These are phyloP conservation scores for Talaromyces piceae DNA, from an alignment of 2,329 filamentous ascomycete genomes.

Conservation along the genomic window DNA sequence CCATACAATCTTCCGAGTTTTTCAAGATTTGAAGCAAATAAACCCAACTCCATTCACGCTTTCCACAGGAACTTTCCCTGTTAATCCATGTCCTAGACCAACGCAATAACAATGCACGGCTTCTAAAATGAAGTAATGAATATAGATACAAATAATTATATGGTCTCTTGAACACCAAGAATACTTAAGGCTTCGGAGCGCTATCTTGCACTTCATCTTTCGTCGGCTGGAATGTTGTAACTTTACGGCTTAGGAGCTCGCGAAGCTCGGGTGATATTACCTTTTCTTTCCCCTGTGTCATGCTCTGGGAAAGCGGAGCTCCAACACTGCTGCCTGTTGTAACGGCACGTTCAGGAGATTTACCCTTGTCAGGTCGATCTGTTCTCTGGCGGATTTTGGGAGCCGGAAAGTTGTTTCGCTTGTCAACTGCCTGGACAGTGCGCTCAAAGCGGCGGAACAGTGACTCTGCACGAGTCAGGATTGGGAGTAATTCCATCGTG, in stretches of 20 bases:
- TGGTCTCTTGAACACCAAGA: background rate
- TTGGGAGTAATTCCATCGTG: slow-evolving; percentile 83
- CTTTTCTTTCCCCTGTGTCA: slow-evolving; percentile 32
- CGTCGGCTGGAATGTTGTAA: background rate
- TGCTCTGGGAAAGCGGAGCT: slow-evolving; percentile 17
- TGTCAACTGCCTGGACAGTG: slow-evolving; percentile 84
- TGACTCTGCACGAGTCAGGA: slow-evolving; percentile 77
- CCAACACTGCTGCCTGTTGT: slow-evolving; percentile 14
- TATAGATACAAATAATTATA: background rate
- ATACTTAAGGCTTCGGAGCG: background rate
- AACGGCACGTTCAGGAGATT: slow-evolving; percentile 20
- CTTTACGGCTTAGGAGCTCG: slow-evolving; percentile 51
- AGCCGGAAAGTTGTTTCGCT: slow-evolving; percentile 75
- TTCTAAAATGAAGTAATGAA: background rate
- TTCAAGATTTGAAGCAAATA: background rate
- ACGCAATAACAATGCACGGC: background rate
- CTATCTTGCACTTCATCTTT: background rate
- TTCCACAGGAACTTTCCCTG: background rate
- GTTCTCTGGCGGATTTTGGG: slow-evolving; percentile 45
- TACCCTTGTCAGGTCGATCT: slow-evolving; percentile 24
- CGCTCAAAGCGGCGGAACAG: slow-evolving; percentile 84
- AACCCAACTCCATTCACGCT: background rate
- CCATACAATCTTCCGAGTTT: too few species aligned
- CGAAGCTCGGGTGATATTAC: slow-evolving; percentile 59
- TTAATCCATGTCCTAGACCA: background rate